Evolutionary conservation across 495 filamentous ascomycete species (phyloP).

Genomic region (Penicillium roqueforti): DNA sequence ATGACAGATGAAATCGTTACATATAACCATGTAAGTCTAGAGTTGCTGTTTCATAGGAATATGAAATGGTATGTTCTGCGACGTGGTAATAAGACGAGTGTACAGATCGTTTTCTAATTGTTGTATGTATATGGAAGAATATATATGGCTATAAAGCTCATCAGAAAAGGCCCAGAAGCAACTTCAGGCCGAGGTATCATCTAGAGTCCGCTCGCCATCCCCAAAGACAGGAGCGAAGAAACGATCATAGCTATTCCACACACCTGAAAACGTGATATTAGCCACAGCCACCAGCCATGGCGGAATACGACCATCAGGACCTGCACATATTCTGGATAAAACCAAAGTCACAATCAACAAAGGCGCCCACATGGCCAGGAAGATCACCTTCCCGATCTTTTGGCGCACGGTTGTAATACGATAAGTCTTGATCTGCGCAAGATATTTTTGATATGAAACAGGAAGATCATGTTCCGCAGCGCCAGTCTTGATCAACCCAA

Average conservation of each 20-base stretch:
- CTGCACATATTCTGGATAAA: conserved; percentile 47
- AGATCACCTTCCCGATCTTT: conserved; percentile 56
- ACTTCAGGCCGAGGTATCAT: conserved; percentile 20
- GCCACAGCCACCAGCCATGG: conserved; percentile 55
- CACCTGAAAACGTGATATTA: conserved; percentile 43
- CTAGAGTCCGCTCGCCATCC: conserved; percentile 77
- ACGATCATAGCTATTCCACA: conserved; percentile 76
- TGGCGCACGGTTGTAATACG: conserved; percentile 63
- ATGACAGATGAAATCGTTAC: neutral
- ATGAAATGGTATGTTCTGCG: neutral
- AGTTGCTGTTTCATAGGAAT: neutral
- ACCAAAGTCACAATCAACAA: conserved; percentile 47
- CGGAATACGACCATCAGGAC: conserved; percentile 62
- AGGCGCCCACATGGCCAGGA: conserved; percentile 59
- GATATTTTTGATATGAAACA: conserved; percentile 63
- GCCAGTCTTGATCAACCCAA: conserved; percentile 70
- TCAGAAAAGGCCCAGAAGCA: neutral
- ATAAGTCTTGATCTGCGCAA: conserved; percentile 63
- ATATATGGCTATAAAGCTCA: neutral
- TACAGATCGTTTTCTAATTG: neutral
- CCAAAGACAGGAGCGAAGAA: conserved; percentile 68
- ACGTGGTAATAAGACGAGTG: neutral
- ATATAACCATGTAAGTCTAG: neutral
- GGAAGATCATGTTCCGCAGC: conserved; percentile 76
- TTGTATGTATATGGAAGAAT: neutral